Conservation (phyloP, 345 rosid genomes). For the Aquilaria malaccensis region DNA sequence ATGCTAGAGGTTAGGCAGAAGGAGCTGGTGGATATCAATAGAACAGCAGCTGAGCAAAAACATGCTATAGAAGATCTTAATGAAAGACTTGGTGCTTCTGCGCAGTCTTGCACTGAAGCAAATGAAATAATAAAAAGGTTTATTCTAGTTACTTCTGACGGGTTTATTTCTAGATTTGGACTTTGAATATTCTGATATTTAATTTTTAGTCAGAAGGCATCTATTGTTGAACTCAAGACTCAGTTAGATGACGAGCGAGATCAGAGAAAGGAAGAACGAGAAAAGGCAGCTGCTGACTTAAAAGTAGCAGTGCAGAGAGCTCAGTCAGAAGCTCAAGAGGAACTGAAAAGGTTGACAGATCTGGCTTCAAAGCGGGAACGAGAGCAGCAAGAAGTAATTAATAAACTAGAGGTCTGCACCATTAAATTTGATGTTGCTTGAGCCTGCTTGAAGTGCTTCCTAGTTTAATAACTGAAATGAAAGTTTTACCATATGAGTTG, state of each 20-base stretch:
- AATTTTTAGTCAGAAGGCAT: constrained; percentile 67
- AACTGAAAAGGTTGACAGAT: constrained; percentile 55
- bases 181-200: constrained; percentile 10
- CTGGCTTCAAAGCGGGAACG: constrained; percentile 55
- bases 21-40: constrained; percentile 49
- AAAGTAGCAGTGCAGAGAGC: constrained; percentile 75
- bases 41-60: constrained; percentile 68
- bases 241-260: constrained; percentile 77
- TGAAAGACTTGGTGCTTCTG: constrained; percentile 70
- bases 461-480: constrained; percentile 8
- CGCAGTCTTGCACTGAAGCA: constrained; percentile 82
- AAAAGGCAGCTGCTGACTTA: constrained; percentile 56
- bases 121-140: constrained; percentile 80
- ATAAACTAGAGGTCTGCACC: constrained; percentile 67
- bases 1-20: constrained; percentile 45
- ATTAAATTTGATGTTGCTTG: constrained; percentile 7
- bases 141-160: constrained; percentile 1
- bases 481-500: constrained; percentile 16
- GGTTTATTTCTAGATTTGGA: background rate
- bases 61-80: constrained; percentile 71
- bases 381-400: constrained; percentile 76
- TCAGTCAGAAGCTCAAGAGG: constrained; percentile 71
- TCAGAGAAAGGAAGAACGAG: constrained; percentile 80
- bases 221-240: constrained; percentile 64
- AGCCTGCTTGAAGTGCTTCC: constrained; percentile 10